A percentile compares a stretch with the other conserved stretches of the same genome.
Evolutionary conservation across 2,329 filamentous ascomycete species (phyloP).

Genomic region (Arthrobotrys entomopaga): DNA sequence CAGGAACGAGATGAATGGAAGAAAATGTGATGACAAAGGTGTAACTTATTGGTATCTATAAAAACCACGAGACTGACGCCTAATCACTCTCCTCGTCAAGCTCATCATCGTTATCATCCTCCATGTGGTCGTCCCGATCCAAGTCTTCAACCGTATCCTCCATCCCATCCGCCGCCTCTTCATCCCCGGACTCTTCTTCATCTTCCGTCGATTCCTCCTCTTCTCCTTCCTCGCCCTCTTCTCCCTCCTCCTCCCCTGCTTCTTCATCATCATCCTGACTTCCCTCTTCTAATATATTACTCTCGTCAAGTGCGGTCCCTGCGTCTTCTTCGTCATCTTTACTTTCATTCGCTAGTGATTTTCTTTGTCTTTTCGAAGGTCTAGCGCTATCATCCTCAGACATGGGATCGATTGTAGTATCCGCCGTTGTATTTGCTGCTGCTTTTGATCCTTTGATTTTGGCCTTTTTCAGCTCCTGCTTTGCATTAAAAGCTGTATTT

Average conservation of each 20-base stretch:
- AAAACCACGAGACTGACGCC: constrained; percentile 12
- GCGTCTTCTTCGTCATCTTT: constrained; percentile 28
- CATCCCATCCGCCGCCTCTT: constrained; percentile 37
- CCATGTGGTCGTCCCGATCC: constrained; percentile 42
- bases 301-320: background rate
- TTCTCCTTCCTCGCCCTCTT: constrained; percentile 56
- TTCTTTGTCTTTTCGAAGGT: constrained; percentile 45
- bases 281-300: constrained; percentile 47
- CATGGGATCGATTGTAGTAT: constrained; percentile 40
- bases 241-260: constrained; percentile 55
- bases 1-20: too few species aligned
- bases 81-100: constrained; percentile 52
- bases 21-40: too few species aligned
- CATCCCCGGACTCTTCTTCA: constrained; percentile 37
- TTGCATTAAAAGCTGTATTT: constrained; percentile 30
- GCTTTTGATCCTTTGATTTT: constrained; percentile 22
- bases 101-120: constrained; percentile 45
- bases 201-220: constrained; percentile 59
- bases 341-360: constrained; percentile 38
- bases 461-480: constrained; percentile 23
- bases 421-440: constrained; percentile 22
- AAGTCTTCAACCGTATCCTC: constrained; percentile 53
- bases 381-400: constrained; percentile 48
- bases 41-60: constrained; percentile 5
- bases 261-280: constrained; percentile 55